These are phyloP conservation scores for Tricholoma furcatifolium DNA, from an alignment of 768 basidiomycete genomes.

Conservation along the genomic window DNA sequence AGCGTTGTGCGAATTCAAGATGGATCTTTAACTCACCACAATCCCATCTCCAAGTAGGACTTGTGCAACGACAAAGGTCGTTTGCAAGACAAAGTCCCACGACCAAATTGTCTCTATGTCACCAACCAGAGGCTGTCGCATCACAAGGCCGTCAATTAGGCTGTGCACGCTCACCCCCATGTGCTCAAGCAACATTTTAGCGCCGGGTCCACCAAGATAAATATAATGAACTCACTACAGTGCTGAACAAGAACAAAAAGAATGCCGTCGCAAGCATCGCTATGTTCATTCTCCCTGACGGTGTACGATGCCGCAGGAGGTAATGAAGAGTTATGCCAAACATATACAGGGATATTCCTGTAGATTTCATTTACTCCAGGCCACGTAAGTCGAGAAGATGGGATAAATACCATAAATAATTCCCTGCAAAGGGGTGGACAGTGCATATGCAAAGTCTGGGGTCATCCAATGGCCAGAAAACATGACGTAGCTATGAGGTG, in stretches of 20 bases:
- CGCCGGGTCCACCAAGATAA: too few species aligned
- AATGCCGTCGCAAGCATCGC: not conserved
- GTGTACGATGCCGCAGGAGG: not conserved
- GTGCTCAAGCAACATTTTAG: not conserved
- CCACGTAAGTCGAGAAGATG: not conserved
- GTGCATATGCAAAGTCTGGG: not conserved
- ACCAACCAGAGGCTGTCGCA: not conserved
- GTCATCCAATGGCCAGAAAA: not conserved
- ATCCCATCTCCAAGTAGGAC: not conserved
- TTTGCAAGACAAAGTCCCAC: not conserved
- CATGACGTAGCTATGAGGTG: too few species aligned
- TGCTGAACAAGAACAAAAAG: not conserved
- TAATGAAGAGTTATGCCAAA: not conserved
- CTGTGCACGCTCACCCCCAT: not conserved
- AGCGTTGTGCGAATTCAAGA: not conserved
- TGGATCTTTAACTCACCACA: constrained; percentile 1
- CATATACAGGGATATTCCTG: not conserved
- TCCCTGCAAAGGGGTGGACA: constrained; percentile 1
- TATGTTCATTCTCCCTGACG: not conserved
- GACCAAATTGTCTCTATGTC: not conserved
- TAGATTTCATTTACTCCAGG: too few species aligned
- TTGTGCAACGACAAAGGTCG: not conserved
- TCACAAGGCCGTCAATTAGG: not conserved
- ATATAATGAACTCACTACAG: not conserved
- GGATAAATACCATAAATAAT: not conserved